Conservation (phyloP, 148 eudicot species). For the Arbutus unedo region DNA sequence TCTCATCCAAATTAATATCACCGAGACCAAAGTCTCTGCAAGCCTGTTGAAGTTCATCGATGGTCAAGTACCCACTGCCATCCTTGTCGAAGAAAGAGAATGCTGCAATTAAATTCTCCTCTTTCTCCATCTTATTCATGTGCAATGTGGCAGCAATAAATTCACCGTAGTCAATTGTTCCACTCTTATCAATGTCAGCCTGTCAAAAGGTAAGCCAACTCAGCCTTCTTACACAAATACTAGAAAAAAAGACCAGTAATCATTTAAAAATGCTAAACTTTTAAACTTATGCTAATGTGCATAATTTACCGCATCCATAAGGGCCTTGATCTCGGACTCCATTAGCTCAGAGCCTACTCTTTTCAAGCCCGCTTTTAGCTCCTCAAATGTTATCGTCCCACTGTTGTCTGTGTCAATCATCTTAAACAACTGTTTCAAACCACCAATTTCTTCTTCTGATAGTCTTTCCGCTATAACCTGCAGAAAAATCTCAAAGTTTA, state of each 20-base stretch:
- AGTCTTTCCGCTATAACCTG: conserved; percentile 44
- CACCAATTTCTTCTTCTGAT: conserved; percentile 49
- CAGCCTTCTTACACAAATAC: not conserved
- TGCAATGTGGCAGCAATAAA: conserved; percentile 46
- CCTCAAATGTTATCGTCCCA: conserved; percentile 41
- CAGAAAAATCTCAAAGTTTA: not conserved
- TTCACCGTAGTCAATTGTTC: conserved; percentile 40
- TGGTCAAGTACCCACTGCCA: conserved; percentile 37
- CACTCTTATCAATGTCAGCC: conserved; percentile 41
- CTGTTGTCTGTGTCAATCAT: conserved; percentile 44
- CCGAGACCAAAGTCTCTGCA: conserved; percentile 38
- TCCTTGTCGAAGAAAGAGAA: conserved; percentile 41
- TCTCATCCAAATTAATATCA: conserved; percentile 36
- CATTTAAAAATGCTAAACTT: not conserved
- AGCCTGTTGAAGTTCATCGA: conserved; percentile 41
- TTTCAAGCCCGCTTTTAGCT: conserved; percentile 32
- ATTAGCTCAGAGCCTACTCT: conserved; percentile 31
- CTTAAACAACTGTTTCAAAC: conserved; percentile 36
- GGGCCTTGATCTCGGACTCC: conserved; percentile 38
- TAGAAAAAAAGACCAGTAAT: not conserved
- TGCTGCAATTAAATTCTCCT: conserved; percentile 35
- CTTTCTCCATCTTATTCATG: conserved; percentile 38
- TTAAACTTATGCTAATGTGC: not conserved
- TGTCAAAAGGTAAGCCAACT: conserved; percentile 2
- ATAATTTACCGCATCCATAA: conserved; percentile 33